Base-by-base conservation (phyloP, 345 rosid species). In the Salix purpurea region DNA sequence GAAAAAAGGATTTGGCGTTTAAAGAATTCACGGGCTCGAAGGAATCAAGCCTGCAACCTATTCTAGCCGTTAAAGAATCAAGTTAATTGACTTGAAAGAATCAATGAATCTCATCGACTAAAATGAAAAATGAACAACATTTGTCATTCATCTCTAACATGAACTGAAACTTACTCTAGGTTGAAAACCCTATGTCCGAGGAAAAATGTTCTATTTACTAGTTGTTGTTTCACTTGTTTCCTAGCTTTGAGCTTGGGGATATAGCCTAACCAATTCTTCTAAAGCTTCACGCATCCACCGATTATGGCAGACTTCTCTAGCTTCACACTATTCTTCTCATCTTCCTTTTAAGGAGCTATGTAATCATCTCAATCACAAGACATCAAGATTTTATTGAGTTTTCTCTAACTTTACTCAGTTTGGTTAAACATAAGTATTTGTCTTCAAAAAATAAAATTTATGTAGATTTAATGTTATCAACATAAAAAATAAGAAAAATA, bases 241-340 rank as follows among this genome's bases (percentile, higher is more conserved):
- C n/a, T 67, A 23, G 11, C 12, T 21, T 5, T 74, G 60, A 34
- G 54, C 65, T 23, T 16, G 58, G 21, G 19, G 70, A 65, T 12
- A 1, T 2, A 46, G 58, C 23, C 26, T 30, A 34, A 85, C 80
- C 4, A 89, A 81, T 1, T 67, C 90, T 46, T 88, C 90, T 64
- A 89, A 79, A 50, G 93, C 93, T 76, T 86, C 89, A 40, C 81
- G 81, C 93, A 89, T 89, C 93, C 93, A 89, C 77, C 42, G 50
- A 28, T 70, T 75, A 26, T 80, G 81, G 71, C 88, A 88, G 34
- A 85, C 76, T 82, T 85, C 87, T n/a, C 74, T 75, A 0, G 90
- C 93, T 84, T 86, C 88, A 7, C 32, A 3, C 7, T 8, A 37
- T 7, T 37, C 40, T 15, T 18, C 39, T 70, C 19, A 28, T 30